These are phyloP conservation scores for Coriolopsis trogii DNA, from an alignment of 1,284 basidiomycete species.

Conservation along the genomic window DNA sequence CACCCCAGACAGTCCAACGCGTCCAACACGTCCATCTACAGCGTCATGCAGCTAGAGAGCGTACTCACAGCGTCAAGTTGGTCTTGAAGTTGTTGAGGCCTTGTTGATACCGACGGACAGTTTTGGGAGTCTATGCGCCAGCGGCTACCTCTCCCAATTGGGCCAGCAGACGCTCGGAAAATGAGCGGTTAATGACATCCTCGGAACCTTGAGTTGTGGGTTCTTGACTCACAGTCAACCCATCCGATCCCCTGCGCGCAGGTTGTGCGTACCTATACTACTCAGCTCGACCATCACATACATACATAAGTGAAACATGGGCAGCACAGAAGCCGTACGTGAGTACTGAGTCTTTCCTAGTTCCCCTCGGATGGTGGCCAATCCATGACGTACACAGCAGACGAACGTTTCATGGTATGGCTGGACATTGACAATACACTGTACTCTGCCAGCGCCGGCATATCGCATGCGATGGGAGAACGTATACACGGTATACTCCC, in stretches of 20 bases:
- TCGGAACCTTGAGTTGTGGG: not conserved
- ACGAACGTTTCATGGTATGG: constrained; percentile 69
- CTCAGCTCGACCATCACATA: too few relatives aligned
- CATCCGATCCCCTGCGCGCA: too few relatives aligned
- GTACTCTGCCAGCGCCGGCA: constrained; percentile 75
- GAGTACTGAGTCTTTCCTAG: not conserved
- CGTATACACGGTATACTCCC: constrained; percentile 68
- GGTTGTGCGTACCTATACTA: too few relatives aligned
- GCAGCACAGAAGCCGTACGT: constrained; percentile 3
- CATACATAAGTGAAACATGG: not conserved
- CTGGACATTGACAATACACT: constrained; percentile 90
- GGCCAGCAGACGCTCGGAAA: constrained; percentile 6
- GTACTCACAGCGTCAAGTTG: constrained; percentile 29
- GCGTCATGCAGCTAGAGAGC: constrained; percentile 13
- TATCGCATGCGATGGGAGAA: constrained; percentile 81
- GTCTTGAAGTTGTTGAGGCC: constrained; percentile 42
- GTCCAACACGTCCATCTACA: constrained; percentile 17
- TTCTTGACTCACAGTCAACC: not conserved
- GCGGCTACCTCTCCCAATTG: constrained; percentile 18
- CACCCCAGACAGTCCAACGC: constrained; percentile 8
- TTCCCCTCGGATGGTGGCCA: not conserved
- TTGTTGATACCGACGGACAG: constrained; percentile 24
- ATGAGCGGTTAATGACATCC: constrained; percentile 7
- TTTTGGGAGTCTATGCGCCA: constrained; percentile 15
- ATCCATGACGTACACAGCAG: constrained; percentile 28